Evolutionary conservation across 2,329 filamentous ascomycete species (phyloP), one percentile per base, ranked within the genome.

Genomic region (Xylariaceae sp.): DNA sequence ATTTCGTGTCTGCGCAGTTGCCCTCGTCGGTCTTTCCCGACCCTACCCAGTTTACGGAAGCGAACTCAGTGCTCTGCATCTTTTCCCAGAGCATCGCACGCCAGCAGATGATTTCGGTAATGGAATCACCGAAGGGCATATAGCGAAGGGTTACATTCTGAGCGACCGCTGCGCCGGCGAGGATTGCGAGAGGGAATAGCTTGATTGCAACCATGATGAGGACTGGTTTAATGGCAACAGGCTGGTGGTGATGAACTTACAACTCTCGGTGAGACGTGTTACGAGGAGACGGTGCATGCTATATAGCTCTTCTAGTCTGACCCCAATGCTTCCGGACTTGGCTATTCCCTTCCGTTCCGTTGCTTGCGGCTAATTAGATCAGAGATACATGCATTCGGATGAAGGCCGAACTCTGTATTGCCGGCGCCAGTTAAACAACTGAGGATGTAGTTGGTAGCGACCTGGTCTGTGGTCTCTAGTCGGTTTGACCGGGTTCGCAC

Each of bases 71-170:
- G 18, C 55, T 46, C 60, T 74, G 73, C 5, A 76, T 60, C 58
- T 70, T 71, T 39, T 76, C 60, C 73, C 73, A 76, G 26, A 77
- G 67, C 57, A 73, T 68, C 15, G 72, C 61, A 10, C 73, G 71
- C 73, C 74, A 77, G 67, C 74, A 77, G 43, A 73, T 64, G 58
- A 73, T 74, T 51, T 77, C 72, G 1, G 73, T 76, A 60, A 76
- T 76, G 40, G 69, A 72, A 65, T 76, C 73, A 36, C 74, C 75
- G 39, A 77, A 75, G 8, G 74, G 74, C 74, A 77, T 75, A 37
- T 67, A 71, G 9, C 65, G 61, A 15, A 71, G 59, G 16, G 58
- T 67, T 15, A 52, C 50, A 37, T 64, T 65, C 50, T 69, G 67
- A 3, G 64, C 66, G 15, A 49, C 46, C 13, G 59, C 53, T 29